phyloP scores from a whole-genome alignment of 2,329 filamentous ascomycete species.

The Fusarium humuli region DNA sequence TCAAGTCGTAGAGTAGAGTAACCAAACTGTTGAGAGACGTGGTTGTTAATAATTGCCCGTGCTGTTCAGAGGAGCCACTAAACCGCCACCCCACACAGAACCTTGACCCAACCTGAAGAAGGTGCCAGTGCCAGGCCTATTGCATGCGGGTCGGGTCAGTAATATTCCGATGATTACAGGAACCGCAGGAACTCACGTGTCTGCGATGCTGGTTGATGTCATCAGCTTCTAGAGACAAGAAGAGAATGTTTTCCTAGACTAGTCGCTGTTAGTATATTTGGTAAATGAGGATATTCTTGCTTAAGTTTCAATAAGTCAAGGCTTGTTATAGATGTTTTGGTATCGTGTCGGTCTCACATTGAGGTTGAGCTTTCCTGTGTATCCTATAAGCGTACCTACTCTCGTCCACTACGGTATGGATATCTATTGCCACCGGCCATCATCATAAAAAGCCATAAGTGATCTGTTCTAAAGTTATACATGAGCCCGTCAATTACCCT shows the following conservation, averaged over 20 bases:
- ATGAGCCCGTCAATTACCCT: too few species aligned
- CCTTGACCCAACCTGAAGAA: constrained; percentile 11
- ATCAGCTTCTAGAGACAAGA: constrained; percentile 5
- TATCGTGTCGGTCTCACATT: not conserved
- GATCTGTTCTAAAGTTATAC: too few species aligned
- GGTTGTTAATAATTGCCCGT: constrained; percentile 39
- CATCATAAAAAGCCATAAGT: not conserved
- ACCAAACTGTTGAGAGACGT: constrained; percentile 44
- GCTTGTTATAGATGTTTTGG: not conserved
- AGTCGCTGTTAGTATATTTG: not conserved
- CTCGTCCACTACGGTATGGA: not conserved
- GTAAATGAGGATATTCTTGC: not conserved
- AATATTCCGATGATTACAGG: constrained; percentile 23
- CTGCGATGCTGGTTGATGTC: constrained; percentile 37
- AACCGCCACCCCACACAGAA: constrained; percentile 36
- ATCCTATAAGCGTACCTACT: not conserved
- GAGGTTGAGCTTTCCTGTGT: not conserved
- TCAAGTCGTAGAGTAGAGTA: constrained; percentile 5
- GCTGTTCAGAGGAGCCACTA: constrained; percentile 37
- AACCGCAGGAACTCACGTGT: constrained; percentile 36
- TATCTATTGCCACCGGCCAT: not conserved
- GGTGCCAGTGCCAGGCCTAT: not conserved
- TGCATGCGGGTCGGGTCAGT: constrained; percentile 7
- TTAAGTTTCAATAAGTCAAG: not conserved
- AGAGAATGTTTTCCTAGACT: not conserved